Conservation (phyloP, 441 rosid genomes). For the Raphanus hybrid region DNA sequence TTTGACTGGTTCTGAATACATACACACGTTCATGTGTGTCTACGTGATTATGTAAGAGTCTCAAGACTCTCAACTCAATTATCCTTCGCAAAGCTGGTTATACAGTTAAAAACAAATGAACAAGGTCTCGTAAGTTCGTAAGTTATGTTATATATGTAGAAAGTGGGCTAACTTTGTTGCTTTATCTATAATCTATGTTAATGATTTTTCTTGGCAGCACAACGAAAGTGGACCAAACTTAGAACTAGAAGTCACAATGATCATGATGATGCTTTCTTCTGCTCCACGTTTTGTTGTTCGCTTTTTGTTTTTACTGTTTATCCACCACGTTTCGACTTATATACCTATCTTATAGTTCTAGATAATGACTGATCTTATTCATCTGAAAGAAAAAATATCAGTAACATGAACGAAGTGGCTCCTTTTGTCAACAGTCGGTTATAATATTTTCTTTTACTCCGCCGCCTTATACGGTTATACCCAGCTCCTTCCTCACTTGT, state of each 20-base stretch:
- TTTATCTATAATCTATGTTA: neutral
- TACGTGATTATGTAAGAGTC: neutral
- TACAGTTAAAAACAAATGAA: neutral
- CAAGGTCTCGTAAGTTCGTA: neutral
- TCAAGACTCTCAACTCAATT: neutral
- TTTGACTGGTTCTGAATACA: neutral
- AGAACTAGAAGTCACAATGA: constrained; percentile 29
- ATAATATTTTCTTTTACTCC: neutral
- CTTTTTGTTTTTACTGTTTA: constrained; percentile 23
- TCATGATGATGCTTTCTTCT: constrained; percentile 30
- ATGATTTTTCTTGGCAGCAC: neutral
- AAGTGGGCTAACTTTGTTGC: constrained; percentile 8
- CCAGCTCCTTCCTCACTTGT: neutral
- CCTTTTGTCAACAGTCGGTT: neutral
- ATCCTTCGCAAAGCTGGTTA: neutral
- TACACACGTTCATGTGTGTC: neutral
- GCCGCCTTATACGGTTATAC: neutral
- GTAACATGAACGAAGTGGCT: no score
- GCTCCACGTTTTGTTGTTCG: constrained; percentile 18
- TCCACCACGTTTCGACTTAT: constrained; percentile 20
- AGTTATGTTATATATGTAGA: neutral
- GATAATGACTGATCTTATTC: neutral
- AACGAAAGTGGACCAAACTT: constrained; percentile 20
- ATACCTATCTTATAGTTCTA: neutral
- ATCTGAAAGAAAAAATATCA: no score